Base-by-base conservation (phyloP, 148 eudicot species). In the Camellia lanceoleosa region DNA sequence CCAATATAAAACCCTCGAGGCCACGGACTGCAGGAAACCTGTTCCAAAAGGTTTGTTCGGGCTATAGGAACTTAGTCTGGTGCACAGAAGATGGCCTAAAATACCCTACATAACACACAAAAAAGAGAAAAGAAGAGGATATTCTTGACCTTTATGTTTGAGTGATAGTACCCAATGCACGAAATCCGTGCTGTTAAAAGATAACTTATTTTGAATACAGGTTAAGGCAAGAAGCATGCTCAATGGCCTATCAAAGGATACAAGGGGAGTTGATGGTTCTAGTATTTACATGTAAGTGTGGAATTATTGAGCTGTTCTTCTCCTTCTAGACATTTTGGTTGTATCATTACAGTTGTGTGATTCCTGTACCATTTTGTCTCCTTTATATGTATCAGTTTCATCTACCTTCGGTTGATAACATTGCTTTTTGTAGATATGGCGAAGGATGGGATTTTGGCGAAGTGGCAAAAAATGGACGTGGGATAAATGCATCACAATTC, bases 391-490 rank as follows among this genome's bases (percentile, higher is more conserved):
- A 49, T n/a, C n/a, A 38, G 3, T 19, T 66, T 70, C 74, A 43
- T 66, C 56, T 65, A 67, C 41, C n/a, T 66, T 74, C 19, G 9
- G 56, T 75, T 74, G 11, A 30, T 68, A 30, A 20, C 15, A 42
- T 74, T 66, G 56, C 60, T 85, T 77, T 78, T 72, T 84, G 65
- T 73, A 95, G 99, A 85, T 96, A 96, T 83, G 99, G 98, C 71
- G 98, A 93, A 92, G 99, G 99, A 74, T 96, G 99, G 97, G 92
- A 92, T 89, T 93, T 96, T 70, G 98, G 95, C 51, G 99, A 96
- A 86, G 97, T 96, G 80, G 95, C 92, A 78, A 90, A 91, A 38
- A 93, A 91, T 85, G 95, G 88, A 54, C 97, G 98, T 47, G 99
- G 99, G 68, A 79, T 92, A 52, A 96, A 96, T 88, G 97, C 98